These are phyloP conservation scores for Aspergillus caelatus DNA, from an alignment of 2,329 filamentous ascomycete genomes.

Conservation along the genomic window DNA sequence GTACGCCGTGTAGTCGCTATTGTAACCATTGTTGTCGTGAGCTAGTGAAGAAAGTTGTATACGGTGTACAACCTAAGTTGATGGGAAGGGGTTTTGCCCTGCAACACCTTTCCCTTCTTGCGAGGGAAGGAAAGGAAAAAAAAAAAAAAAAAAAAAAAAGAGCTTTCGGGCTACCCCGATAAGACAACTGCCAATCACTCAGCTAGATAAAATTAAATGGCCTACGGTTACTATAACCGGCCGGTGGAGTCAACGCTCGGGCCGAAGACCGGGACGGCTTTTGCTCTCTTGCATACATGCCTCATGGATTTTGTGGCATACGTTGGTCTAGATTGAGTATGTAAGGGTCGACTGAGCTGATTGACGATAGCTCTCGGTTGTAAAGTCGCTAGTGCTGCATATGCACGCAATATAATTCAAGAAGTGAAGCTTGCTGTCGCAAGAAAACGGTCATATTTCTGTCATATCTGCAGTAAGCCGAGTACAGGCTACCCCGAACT, in stretches of 20 bases:
- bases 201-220: neutral
- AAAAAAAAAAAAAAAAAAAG: neutral
- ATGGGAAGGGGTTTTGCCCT: neutral
- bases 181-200: neutral
- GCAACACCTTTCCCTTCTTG: neutral
- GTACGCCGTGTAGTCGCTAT: neutral
- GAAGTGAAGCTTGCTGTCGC: fast-evolving
- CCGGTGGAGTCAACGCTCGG: neutral
- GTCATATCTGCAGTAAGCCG: neutral
- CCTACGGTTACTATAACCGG: neutral
- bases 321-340: neutral
- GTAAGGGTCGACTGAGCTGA: neutral
- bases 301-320: neutral
- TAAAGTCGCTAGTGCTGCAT: neutral
- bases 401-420: neutral
- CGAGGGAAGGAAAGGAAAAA: no score
- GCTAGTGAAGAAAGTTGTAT: no score
- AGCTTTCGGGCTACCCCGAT: neutral
- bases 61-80: neutral
- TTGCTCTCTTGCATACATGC: neutral
- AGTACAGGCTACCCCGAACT: neutral
- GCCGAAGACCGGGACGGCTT: neutral
- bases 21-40: neutral
- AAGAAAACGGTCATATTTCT: neutral
- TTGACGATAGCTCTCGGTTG: neutral